Evolutionary conservation across 176 grass and related monocot genomes (phyloP), one percentile per base, ranked within the genome.

Genomic region (Oryza rufipogon): DNA sequence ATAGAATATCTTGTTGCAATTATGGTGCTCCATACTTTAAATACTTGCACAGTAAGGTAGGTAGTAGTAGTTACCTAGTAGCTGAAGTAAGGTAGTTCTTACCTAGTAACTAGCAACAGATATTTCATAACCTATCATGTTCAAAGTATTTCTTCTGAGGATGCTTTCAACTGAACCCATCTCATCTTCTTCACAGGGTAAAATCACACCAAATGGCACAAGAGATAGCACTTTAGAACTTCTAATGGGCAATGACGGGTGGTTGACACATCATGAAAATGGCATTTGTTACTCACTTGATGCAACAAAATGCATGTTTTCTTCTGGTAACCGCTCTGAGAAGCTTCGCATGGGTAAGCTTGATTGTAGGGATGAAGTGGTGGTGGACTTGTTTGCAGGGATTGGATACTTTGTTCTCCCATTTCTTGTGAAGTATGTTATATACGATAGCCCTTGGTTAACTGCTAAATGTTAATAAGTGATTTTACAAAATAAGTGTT

Each of bases 271-370:
- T 77, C 63, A 92, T 63, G 96, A 98, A 93, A 95, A 95, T 69
- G 91, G 87, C 82, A 94, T 98, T 22, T 69, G 66, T 51, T 98
- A 98, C 74, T 95, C 96, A 2, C 88, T 98, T 84, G 96, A 94
- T 95, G 83, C 93, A 75, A 95, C 96, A 69, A 95, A 91, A 83
- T 95, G 91, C 88, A 98, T 95, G 91, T 98, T 98, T 90, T 98
- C 96, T 81, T 93, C 87, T 81, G 96, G 96, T 80, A 98, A 98
- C 63, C 93, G 81, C 64, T 95, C 96, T 48, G 96, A 95, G 89
- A 98, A 98, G 80, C 85, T 89, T 85, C 92, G 91, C 32, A 94
- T 98, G 80, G 96, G 82, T 77, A 75, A 87, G 65, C 86, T 95
- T 46, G 79, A 94, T 80, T 98, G 96, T 85, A 80, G 67, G 75